Evolutionary conservation across 1,139 yeast genomes (phyloP), one percentile per base, ranked within the genome.

Genomic region (Lodderomyces orthopsilosis): DNA sequence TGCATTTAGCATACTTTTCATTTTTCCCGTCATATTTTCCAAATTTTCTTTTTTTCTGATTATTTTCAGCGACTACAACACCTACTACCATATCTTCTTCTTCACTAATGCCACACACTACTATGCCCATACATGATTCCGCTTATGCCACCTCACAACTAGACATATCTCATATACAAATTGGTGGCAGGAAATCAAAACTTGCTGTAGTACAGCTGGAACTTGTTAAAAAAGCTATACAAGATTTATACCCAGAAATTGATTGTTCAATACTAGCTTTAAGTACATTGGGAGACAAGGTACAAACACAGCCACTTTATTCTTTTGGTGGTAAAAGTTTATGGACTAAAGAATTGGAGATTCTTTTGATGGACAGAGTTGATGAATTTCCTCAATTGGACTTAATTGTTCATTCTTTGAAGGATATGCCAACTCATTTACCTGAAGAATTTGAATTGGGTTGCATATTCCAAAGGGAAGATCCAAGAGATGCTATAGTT

Each of bases 291-390:
- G 98, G 98, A 21, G 98, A 93, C 67, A 85, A 87, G 60, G 83
- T 85, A 33, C 93, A 83, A 60, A 78, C 78, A 55, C 84, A 82
- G 57, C 97, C 98, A 4, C 73, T 93, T 44, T 94, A 93, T 63
- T 79, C 96, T 6, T 93, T 93, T 66, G 98, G 97, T 32, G 98
- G 98, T 22, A 93, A 93, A 62, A 82, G 96, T 0, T 66, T 93
- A 36, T 93, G 98, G 98, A 93, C 98, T 9, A 87, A 89, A 59
- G 98, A 93, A 63, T 74, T 93, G 48, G 98, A 93, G 64, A 84
- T 82, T 26, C 68, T 90, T 44, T 69, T 93, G 44, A 72, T 86
- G 51, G 77, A 77, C 49, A 68, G 77, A 41, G 69, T 82, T 35
- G 89, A 81, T n/a, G 74, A 68, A 41, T 80, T 74, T 52, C 87